phyloP scores from a whole-genome alignment of 805 yeast species.

The Starmerella gropengiesseri region DNA sequence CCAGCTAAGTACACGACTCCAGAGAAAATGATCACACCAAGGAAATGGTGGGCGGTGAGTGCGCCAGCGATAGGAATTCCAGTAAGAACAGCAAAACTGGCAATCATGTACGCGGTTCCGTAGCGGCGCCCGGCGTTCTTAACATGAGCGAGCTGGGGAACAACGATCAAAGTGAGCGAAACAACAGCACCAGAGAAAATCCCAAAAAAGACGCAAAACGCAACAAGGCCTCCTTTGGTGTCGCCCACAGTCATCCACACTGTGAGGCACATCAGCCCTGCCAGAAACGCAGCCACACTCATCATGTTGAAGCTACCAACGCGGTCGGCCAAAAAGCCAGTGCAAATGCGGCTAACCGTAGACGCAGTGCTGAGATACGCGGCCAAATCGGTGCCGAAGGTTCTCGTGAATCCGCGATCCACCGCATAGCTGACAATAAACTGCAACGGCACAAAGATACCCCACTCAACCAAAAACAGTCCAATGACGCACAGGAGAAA shows the following conservation, averaged over 20 bases:
- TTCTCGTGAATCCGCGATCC: conserved; percentile 33
- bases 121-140: conserved; percentile 57
- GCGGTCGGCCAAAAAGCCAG: conserved; percentile 45
- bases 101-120: conserved; percentile 50
- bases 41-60: conserved; percentile 25
- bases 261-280: conserved; percentile 39
- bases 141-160: conserved; percentile 54
- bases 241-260: conserved; percentile 54
- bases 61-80: conserved; percentile 34
- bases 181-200: conserved; percentile 49
- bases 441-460: conserved; percentile 42
- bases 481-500: conserved; percentile 27
- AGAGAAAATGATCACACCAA: conserved; percentile 29
- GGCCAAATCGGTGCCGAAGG: conserved; percentile 32
- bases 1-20: conserved; percentile 27
- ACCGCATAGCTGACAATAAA: conserved; percentile 51
- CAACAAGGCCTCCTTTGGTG: conserved; percentile 38
- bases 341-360: conserved; percentile 43
- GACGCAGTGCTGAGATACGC: conserved; percentile 42
- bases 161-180: conserved; percentile 56
- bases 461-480: conserved; percentile 37
- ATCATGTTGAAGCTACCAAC: conserved; percentile 50
- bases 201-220: conserved; percentile 36
- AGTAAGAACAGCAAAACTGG: conserved; percentile 30
- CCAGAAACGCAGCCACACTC: conserved; percentile 37